Percentiles rank a stretch among this genome's conserved stretches.
These are phyloP conservation scores for Tuber indicum DNA, from an alignment of 495 filamentous ascomycete species.

Conservation along the genomic window DNA sequence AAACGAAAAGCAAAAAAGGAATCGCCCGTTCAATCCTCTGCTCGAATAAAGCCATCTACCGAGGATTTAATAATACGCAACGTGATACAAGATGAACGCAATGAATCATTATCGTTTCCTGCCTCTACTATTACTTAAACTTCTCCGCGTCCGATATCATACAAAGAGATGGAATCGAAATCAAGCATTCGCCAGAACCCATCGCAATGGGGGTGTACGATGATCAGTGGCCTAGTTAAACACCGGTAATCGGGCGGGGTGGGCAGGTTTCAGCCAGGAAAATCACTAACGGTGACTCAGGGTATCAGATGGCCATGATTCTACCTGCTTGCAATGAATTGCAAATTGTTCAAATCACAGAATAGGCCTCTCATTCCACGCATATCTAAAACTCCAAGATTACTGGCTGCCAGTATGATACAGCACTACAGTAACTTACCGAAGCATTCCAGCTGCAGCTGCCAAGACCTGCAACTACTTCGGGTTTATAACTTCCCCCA, in stretches of 20 bases:
- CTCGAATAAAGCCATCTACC: background rate
- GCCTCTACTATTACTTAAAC: background rate
- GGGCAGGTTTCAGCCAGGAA: background rate
- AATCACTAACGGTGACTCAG: background rate
- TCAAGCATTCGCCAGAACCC: background rate
- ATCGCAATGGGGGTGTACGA: no score
- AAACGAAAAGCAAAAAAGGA: background rate
- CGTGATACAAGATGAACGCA: background rate
- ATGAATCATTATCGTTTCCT: background rate
- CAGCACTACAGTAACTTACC: no score
- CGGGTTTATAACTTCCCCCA: no score
- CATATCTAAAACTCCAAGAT: no score
- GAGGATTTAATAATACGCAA: background rate
- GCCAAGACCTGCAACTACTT: no score
- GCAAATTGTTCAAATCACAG: no score
- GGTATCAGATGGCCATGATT: no score
- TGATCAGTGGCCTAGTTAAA: background rate
- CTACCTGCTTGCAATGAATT: no score
- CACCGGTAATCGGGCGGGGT: background rate
- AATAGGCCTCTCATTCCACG: no score
- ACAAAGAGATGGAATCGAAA: background rate
- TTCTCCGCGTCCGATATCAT: background rate
- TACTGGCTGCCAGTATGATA: no score
- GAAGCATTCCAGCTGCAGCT: no score
- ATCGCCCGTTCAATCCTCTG: background rate